Evolutionary conservation across 78 protist genomes (phyloP).

Genomic region (Chrysochromulina parva): DNA sequence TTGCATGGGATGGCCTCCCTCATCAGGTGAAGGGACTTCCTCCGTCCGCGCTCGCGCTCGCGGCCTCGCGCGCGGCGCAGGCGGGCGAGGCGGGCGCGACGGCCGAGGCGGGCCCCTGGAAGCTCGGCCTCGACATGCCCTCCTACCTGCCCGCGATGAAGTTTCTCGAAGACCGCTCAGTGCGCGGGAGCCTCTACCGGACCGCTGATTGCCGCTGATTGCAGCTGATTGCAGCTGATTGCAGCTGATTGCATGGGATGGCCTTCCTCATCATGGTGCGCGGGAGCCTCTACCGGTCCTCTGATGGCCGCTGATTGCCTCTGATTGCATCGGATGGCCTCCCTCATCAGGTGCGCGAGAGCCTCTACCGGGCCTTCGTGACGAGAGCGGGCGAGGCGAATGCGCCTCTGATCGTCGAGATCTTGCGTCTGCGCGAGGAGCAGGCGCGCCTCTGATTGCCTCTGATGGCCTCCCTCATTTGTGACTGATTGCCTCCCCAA

Average conservation of each 20-base stretch:
- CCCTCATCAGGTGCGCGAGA: neutral
- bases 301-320: too few relatives aligned
- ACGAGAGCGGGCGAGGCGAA: constrained; percentile 10
- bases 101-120: constrained; percentile 26
- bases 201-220: too few relatives aligned
- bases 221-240: too few relatives aligned
- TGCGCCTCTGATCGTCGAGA: neutral
- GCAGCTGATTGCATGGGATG: too few relatives aligned
- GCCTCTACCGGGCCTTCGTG: neutral
- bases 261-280: too few relatives aligned
- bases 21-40: constrained; percentile 19
- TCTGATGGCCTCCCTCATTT: too few relatives aligned
- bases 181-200: too few relatives aligned
- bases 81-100: neutral
- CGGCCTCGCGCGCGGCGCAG: neutral
- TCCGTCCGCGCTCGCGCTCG: neutral
- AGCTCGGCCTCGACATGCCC: constrained; percentile 25
- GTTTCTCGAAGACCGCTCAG: neutral
- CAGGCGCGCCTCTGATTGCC: neutral
- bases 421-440: neutral
- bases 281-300: too few relatives aligned
- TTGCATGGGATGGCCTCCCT: too few relatives aligned
- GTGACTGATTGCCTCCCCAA: too few relatives aligned
- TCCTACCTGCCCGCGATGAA: constrained; percentile 17
- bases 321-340: too few relatives aligned